Conservation (phyloP, 352 stramenopile genomes). For the Globisporangium paroecandrum region DNA sequence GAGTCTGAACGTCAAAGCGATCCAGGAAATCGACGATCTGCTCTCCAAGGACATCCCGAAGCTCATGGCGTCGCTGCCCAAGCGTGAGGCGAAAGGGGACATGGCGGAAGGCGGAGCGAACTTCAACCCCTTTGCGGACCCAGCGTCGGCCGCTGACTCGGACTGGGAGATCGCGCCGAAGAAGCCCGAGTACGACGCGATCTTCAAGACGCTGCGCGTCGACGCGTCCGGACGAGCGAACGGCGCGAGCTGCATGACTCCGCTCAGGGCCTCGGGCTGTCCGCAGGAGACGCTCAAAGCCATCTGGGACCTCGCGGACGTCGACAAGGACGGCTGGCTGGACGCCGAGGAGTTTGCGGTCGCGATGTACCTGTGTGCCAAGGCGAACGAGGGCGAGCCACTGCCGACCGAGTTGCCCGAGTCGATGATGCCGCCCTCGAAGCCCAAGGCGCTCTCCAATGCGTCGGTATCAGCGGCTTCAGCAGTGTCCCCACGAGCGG, state of each 20-base stretch:
- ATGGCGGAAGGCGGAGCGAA: slow-evolving; percentile 9
- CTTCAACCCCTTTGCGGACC: slow-evolving; percentile 34
- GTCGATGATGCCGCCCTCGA: slow-evolving; percentile 58
- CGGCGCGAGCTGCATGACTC: slow-evolving; percentile 74
- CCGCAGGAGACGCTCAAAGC: slow-evolving; percentile 67
- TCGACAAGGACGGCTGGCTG: slow-evolving; percentile 86
- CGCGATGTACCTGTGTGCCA: slow-evolving; percentile 84
- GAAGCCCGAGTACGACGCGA: slow-evolving; percentile 79
- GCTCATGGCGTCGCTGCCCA: slow-evolving; percentile 81
- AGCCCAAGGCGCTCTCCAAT: slow-evolving; percentile 17
- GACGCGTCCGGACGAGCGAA: slow-evolving; percentile 56
- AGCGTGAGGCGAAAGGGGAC: slow-evolving; percentile 28
- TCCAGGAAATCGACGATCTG: slow-evolving; percentile 98
- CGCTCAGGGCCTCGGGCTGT: slow-evolving; percentile 62
- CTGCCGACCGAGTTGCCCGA: slow-evolving; percentile 59
- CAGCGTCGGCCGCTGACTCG: slow-evolving; percentile 7
- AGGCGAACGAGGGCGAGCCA: slow-evolving; percentile 66
- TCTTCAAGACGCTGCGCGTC: slow-evolving; percentile 71
- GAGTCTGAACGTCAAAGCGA: slow-evolving; percentile 91
- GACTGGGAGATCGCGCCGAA: slow-evolving; percentile 69
- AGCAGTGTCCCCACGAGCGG: slow-evolving; percentile 3
- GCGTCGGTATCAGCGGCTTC: neutral
- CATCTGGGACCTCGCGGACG: slow-evolving; percentile 90
- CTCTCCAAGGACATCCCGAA: slow-evolving; percentile 96
- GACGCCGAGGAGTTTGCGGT: slow-evolving; percentile 90